Base-by-base conservation (phyloP, 2,329 filamentous ascomycete genomes). In the Aspergillus fijiensis region DNA sequence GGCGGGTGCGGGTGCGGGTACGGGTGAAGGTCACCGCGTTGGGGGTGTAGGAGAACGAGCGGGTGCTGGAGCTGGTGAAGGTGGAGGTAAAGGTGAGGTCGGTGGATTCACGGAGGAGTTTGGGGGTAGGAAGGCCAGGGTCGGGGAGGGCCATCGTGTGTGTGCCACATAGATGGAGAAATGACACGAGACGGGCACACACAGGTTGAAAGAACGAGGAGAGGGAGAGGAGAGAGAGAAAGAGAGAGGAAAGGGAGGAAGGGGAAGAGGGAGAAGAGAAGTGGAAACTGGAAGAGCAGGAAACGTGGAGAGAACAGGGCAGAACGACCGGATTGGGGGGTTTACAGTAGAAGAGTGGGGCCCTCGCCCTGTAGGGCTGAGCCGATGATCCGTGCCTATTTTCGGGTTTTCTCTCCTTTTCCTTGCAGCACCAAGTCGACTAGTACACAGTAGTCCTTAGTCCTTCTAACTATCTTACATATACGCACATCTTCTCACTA, bases 321-420 rank as follows among this genome's bases (percentile, higher is more conserved):
- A 51, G 57, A 52, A 50, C 31, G 42, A 51, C 52, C 35, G 45
- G 25, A 45, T 51, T 33, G 23, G 57, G 56, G 10, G 33, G 11
- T 23, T 23, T 4, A 16, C 2, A 16, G 1, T 14, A 14, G 25
- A 25, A 42, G 51, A 21, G 49, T 57, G 56, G 51, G 58, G 62
- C 21, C 33, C 33, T 57, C 57, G 62, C 62, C 63, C 55, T 61
- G 55, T 66, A 66, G 60, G 64, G 64, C 64, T 66, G 64, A 66
- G 50, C 60, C 60, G 60, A 27, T 23, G 39, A 49, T 48, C 53
- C 53, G 52, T 55, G 50, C 23, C 19, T 25, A 35, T 23, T 49
- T 48, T 57, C 49, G 55, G 54, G 42, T 60, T 35, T 49, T 21
- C 16, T 23, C 31, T 25, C 27, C 39, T 54, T 27, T 19, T 53